phyloP scores from a whole-genome alignment of 2,329 filamentous ascomycete species.

The Phaeophleospora eucalypticola region DNA sequence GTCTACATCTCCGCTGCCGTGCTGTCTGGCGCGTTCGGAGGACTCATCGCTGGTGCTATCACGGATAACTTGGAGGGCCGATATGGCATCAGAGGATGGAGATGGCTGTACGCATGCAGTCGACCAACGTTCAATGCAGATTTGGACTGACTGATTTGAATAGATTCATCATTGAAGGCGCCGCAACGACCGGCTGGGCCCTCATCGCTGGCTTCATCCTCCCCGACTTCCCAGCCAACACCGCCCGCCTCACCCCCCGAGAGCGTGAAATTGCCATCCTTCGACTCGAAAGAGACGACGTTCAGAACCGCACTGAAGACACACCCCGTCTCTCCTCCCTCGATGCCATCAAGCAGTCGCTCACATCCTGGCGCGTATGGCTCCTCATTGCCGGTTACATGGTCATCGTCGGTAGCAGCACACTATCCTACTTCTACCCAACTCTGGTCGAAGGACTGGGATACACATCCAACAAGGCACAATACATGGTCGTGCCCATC shows the following conservation, averaged over 20 bases:
- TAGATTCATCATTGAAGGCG: slow-evolving; percentile 33
- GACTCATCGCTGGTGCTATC: slow-evolving; percentile 38
- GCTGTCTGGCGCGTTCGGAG: slow-evolving; percentile 50
- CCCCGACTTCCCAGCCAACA: slow-evolving; percentile 49
- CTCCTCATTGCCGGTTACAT: slow-evolving; percentile 50
- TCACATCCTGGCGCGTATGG: slow-evolving; percentile 47
- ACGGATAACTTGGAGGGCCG: slow-evolving; percentile 36
- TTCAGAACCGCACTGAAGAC: slow-evolving; percentile 33
- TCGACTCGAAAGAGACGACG: slow-evolving; percentile 43
- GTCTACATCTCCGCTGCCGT: slow-evolving; percentile 58
- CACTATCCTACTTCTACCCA: slow-evolving; percentile 53
- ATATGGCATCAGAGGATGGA: slow-evolving; percentile 40
- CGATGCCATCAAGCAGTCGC: slow-evolving; percentile 37
- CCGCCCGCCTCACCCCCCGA: slow-evolving; percentile 39
- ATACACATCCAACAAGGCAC: slow-evolving; percentile 44
- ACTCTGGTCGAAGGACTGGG: slow-evolving; percentile 51
- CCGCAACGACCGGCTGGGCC: slow-evolving; percentile 44
- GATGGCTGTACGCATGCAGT: slow-evolving; percentile 35
- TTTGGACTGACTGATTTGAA: neutral
- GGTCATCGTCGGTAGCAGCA: slow-evolving; percentile 48
- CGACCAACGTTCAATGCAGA: slow-evolving; percentile 33
- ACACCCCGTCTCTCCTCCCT: slow-evolving; percentile 34
- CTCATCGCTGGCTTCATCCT: slow-evolving; percentile 44
- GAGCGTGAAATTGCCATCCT: slow-evolving; percentile 43
- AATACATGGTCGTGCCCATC: slow-evolving; percentile 49